Conservation (phyloP, 768 basidiomycete genomes). For the Lentinula sp. region DNA sequence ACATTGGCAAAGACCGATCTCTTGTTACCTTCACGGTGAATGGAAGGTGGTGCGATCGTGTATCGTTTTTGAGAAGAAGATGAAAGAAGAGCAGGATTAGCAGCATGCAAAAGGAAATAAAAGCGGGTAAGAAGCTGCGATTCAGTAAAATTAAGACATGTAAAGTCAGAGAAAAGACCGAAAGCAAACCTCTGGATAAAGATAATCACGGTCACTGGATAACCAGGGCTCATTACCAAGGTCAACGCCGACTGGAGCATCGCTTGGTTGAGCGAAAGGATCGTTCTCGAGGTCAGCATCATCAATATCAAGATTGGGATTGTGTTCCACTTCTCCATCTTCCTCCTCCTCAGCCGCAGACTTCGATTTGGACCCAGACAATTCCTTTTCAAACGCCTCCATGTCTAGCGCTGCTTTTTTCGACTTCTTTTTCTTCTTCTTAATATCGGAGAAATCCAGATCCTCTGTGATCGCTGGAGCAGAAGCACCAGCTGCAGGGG, state of each 20-base stretch:
- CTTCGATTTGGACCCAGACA: slow-evolving; percentile 67
- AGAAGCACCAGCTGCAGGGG: slow-evolving; percentile 40
- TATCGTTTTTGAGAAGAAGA: slow-evolving; percentile 87
- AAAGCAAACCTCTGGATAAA: slow-evolving; percentile 80
- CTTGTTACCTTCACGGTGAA: slow-evolving; percentile 94
- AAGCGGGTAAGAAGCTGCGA: slow-evolving; percentile 88
- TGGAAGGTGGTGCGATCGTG: slow-evolving; percentile 93
- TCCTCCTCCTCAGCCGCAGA: slow-evolving; percentile 47
- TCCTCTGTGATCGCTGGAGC: slow-evolving; percentile 57
- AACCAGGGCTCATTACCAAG: slow-evolving; percentile 86
- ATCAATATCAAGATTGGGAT: slow-evolving; percentile 63
- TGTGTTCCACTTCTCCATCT: slow-evolving; percentile 48
- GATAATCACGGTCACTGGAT: slow-evolving; percentile 89
- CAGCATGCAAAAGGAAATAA: slow-evolving; percentile 84
- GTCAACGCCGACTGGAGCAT: slow-evolving; percentile 57
- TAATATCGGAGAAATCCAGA: slow-evolving; percentile 91
- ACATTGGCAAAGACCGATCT: slow-evolving; percentile 97
- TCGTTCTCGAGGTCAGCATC: slow-evolving; percentile 87
- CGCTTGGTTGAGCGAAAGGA: slow-evolving; percentile 59
- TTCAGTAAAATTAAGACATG: background rate
- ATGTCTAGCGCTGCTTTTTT: slow-evolving; percentile 89
- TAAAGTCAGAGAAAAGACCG: background rate
- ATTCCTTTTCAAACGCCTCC: slow-evolving; percentile 92
- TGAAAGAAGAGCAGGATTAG: slow-evolving; percentile 85
- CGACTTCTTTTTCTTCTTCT: slow-evolving; percentile 91